Conservation (phyloP, 257 asterid species). For the Solanum paucissectum region DNA sequence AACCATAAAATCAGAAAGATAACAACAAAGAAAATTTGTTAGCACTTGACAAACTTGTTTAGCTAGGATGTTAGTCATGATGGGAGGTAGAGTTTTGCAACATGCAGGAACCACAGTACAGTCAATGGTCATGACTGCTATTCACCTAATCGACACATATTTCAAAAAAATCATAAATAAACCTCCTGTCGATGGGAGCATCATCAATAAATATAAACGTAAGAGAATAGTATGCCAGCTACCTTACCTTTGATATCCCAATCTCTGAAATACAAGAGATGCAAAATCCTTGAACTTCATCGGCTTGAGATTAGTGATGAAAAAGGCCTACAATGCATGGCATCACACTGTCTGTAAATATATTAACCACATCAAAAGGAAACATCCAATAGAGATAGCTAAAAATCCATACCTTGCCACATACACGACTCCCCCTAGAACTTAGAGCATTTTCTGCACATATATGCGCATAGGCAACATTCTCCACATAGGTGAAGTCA, state of each 20-base stretch:
- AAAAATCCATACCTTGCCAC: conserved; percentile 58
- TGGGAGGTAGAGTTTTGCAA: neutral
- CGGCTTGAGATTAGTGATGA: conserved; percentile 63
- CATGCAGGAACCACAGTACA: neutral
- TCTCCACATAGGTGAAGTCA: conserved; percentile 85
- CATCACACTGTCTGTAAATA: neutral
- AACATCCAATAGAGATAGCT: conserved; percentile 4
- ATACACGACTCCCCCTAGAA: conserved; percentile 36
- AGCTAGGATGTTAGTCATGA: neutral
- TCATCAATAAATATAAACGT: neutral
- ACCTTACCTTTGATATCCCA: conserved; percentile 61
- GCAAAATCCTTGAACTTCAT: conserved; percentile 49
- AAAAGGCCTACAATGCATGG: conserved; percentile 48
- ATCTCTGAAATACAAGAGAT: conserved; percentile 38
- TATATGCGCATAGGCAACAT: conserved; percentile 83
- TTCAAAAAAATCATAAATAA: neutral
- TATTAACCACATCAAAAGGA: neutral
- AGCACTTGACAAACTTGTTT: neutral
- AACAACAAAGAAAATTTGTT: neutral
- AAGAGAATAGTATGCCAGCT: neutral
- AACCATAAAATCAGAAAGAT: neutral
- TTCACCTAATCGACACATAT: neutral
- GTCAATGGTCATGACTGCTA: neutral
- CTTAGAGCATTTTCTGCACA: conserved; percentile 76
- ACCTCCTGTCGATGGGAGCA: neutral